These are phyloP conservation scores for Tetradesmus lagerheimii DNA, from an alignment of 139 green algal species.

Conservation along the genomic window DNA sequence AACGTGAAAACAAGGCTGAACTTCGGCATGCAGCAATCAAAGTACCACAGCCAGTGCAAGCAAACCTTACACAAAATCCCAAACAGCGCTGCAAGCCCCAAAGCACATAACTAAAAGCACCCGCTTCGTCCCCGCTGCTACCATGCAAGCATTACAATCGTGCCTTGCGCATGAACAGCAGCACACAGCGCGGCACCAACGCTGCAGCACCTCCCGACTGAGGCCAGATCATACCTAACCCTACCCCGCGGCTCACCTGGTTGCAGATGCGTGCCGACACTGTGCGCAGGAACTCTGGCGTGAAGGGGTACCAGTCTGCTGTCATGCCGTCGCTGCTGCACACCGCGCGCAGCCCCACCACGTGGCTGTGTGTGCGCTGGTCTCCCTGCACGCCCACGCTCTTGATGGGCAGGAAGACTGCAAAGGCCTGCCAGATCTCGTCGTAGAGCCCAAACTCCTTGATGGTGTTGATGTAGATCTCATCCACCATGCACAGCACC, in stretches of 20 bases:
- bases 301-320: slow-evolving; percentile 98
- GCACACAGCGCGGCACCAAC: no score
- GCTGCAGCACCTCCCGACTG: no score
- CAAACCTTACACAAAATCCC: no score
- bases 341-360: slow-evolving; percentile 94
- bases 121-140: no score
- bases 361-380: slow-evolving; percentile 94
- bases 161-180: no score
- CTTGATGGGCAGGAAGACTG: slow-evolving; percentile 96
- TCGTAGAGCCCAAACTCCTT: slow-evolving; percentile 97
- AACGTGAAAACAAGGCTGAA: no score
- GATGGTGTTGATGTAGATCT: slow-evolving; percentile 98
- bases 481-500: slow-evolving; percentile 86
- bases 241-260: slow-evolving; percentile 69
- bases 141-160: no score
- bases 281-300: slow-evolving; percentile 90
- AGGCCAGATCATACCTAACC: no score
- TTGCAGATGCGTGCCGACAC: slow-evolving; percentile 97
- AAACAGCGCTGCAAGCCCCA: no score
- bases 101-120: no score
- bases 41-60: no score
- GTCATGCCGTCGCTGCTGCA: slow-evolving; percentile 98
- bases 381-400: slow-evolving; percentile 94
- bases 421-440: slow-evolving; percentile 99
- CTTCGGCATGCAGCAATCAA: no score